A percentile compares a stretch with the other conserved stretches of the same genome.
These are phyloP conservation scores for Aspergillus floridensis DNA, from an alignment of 2,329 filamentous ascomycete genomes.

Conservation along the genomic window DNA sequence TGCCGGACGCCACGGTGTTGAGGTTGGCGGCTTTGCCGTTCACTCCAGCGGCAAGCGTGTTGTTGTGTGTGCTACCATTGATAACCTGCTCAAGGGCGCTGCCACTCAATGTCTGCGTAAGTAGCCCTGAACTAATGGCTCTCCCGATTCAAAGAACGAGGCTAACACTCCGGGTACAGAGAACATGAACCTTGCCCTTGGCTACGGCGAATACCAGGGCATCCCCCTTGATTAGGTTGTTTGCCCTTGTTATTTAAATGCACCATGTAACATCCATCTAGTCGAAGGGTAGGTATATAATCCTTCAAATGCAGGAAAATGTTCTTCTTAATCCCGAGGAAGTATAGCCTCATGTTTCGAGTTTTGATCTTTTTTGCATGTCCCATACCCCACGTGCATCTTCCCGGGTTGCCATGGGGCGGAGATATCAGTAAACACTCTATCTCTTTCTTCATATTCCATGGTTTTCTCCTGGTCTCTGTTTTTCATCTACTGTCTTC, in stretches of 20 bases:
- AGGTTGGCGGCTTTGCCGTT: conserved; percentile 95
- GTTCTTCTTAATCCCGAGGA: conserved; percentile 14
- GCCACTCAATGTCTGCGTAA: conserved; percentile 88
- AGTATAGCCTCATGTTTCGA: conserved; percentile 8
- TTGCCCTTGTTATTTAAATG: conserved; percentile 12
- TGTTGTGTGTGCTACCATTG: conserved; percentile 90
- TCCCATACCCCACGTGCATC: conserved; percentile 32
- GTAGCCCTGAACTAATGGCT: conserved; percentile 38
- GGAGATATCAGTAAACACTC: conserved; percentile 21
- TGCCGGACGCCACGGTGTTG: conserved; percentile 78
- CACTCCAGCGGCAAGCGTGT: conserved; percentile 85
- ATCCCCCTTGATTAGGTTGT: conserved; percentile 61
- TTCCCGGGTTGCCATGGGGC: conserved; percentile 27
- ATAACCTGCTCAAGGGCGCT: conserved; percentile 90
- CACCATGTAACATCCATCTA: conserved; percentile 19
- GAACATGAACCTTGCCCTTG: conserved; percentile 92
- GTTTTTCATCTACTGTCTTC: conserved; percentile 11
- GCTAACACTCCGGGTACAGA: conserved; percentile 48
- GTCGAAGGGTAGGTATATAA: conserved; percentile 19
- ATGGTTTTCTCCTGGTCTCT: conserved; percentile 21
- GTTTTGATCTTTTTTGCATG: conserved; percentile 15
- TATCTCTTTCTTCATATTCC: conserved; percentile 20
- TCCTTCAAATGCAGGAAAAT: conserved; percentile 6
- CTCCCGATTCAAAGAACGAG: neutral
- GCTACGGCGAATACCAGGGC: conserved; percentile 83